phyloP scores from a whole-genome alignment of 2,329 filamentous ascomycete genomes.

The Diaporthe ilicicola region DNA sequence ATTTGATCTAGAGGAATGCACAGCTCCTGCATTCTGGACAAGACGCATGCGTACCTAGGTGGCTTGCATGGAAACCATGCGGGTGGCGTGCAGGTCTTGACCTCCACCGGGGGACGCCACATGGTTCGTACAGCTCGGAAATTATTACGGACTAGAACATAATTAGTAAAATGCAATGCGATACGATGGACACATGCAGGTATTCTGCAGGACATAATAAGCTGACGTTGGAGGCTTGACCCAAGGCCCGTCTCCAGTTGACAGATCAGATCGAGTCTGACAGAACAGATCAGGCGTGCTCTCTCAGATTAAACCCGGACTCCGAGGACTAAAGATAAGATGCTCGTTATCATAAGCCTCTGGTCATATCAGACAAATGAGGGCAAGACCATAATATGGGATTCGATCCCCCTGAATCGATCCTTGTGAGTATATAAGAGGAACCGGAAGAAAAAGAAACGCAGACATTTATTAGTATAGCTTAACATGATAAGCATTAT shows the following conservation, averaged over 20 bases:
- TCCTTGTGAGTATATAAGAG: too few relatives aligned
- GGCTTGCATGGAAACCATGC: neutral
- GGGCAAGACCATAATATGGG: too few relatives aligned
- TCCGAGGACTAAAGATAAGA: too few relatives aligned
- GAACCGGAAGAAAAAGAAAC: too few relatives aligned
- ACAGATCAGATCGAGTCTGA: neutral
- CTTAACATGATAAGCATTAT: too few relatives aligned
- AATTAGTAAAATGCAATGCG: too few relatives aligned
- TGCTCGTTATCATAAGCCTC: neutral
- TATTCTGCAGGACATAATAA: neutral
- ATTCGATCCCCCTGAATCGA: too few relatives aligned
- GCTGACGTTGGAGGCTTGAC: constrained; percentile 1
- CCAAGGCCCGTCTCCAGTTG: neutral
- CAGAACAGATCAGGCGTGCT: neutral
- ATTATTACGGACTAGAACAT: neutral
- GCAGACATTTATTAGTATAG: too few relatives aligned
- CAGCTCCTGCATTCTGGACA: neutral
- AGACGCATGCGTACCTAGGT: neutral
- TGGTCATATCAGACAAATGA: too few relatives aligned
- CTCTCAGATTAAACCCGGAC: neutral
- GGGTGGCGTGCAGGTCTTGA: too few relatives aligned
- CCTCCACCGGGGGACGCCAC: neutral
- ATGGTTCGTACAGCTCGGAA: neutral
- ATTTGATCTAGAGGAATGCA: too few relatives aligned
- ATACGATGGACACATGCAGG: neutral